Evolutionary conservation across 768 basidiomycete genomes (phyloP).

Genomic region (Termitomyces sp.): DNA sequence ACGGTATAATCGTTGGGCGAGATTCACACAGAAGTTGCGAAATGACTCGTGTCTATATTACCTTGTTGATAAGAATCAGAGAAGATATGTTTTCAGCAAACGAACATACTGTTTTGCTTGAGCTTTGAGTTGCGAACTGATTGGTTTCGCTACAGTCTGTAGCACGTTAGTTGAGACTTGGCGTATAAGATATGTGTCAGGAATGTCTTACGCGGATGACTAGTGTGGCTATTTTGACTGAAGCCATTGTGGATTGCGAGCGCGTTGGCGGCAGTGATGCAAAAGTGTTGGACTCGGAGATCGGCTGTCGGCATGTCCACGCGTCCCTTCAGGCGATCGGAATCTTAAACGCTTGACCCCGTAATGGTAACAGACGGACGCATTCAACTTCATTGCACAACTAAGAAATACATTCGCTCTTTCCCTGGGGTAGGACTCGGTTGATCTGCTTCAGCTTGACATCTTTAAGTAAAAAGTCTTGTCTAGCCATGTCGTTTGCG

Average conservation of each 20-base stretch:
- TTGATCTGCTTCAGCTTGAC: too few relatives aligned
- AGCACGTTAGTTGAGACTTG: slow-evolving; percentile 1
- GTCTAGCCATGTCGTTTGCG: too few relatives aligned
- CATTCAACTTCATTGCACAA: neutral
- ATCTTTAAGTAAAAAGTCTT: neutral
- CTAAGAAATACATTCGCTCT: neutral
- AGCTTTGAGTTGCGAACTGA: slow-evolving; percentile 58
- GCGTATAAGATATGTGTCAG: neutral
- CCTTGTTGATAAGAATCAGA: neutral
- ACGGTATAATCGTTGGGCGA: slow-evolving; percentile 76
- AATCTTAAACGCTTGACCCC: too few relatives aligned
- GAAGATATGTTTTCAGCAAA: neutral
- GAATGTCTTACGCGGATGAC: slow-evolving; percentile 41
- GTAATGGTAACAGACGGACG: too few relatives aligned
- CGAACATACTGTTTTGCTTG: slow-evolving; percentile 63
- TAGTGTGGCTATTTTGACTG: slow-evolving; percentile 70
- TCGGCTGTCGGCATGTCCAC: neutral
- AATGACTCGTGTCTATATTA: slow-evolving; percentile 64
- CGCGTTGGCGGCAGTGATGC: neutral
- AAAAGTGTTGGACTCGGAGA: neutral
- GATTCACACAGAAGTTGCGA: slow-evolving; percentile 59
- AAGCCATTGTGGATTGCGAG: slow-evolving; percentile 40
- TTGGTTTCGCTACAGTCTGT: slow-evolving; percentile 83
- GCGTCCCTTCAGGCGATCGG: neutral
- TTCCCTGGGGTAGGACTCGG: neutral